Evolutionary conservation across 768 basidiomycete genomes (phyloP).

Genomic region (Tylopilus felleus): DNA sequence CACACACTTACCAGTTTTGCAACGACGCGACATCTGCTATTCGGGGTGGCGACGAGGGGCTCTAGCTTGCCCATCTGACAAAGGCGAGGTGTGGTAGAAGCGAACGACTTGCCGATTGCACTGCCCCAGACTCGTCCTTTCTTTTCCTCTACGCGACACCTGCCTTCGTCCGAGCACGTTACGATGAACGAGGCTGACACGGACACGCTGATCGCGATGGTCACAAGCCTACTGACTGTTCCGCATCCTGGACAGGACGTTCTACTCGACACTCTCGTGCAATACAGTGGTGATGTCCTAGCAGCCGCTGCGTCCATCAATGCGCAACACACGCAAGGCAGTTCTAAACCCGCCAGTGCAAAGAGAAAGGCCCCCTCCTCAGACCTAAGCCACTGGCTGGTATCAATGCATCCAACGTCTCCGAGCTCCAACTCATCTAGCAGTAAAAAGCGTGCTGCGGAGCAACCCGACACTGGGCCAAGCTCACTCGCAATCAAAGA

Average conservation of each 20-base stretch:
- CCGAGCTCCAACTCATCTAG: constrained; percentile 21
- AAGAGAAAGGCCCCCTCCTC: constrained; percentile 50
- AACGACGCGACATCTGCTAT: neutral
- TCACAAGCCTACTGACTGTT: constrained; percentile 52
- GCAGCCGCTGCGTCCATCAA: constrained; percentile 45
- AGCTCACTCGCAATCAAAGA: constrained; percentile 15
- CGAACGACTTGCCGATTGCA: neutral
- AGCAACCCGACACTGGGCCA: neutral
- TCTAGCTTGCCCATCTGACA: constrained; percentile 10
- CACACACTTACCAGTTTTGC: constrained; percentile 14
- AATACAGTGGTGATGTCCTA: constrained; percentile 54
- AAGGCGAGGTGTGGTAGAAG: neutral
- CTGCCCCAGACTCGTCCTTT: neutral
- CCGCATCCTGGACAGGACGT: constrained; percentile 34
- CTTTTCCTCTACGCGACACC: neutral
- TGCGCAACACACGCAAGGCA: constrained; percentile 12
- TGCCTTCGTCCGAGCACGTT: neutral
- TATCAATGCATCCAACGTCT: constrained; percentile 14
- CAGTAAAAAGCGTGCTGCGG: constrained; percentile 13
- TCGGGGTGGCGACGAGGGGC: neutral
- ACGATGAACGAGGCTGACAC: constrained; percentile 46
- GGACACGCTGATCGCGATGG: constrained; percentile 63
- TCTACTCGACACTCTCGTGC: constrained; percentile 58
- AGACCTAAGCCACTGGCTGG: constrained; percentile 57
- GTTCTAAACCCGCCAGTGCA: constrained; percentile 10